These are phyloP conservation scores for Aspergillus phoenicis DNA, from an alignment of 2,329 filamentous ascomycete species.

Conservation along the genomic window DNA sequence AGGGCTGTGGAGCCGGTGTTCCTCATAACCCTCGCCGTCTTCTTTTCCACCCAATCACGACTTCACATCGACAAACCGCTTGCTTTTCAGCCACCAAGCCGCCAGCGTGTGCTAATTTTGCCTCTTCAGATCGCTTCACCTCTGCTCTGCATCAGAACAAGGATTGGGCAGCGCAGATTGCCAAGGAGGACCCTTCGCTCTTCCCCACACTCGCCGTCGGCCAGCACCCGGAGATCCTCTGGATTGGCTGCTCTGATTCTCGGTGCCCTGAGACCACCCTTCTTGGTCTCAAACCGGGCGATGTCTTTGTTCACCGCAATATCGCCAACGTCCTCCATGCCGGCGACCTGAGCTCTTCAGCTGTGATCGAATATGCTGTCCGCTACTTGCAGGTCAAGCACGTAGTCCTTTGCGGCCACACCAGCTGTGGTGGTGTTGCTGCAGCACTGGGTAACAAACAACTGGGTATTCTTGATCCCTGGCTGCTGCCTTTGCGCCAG, in stretches of 20 bases:
- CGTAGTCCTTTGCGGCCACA: constrained; percentile 65
- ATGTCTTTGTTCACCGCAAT: constrained; percentile 88
- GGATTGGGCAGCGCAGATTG: constrained; percentile 68
- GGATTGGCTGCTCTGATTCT: constrained; percentile 86
- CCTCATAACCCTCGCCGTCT: neutral
- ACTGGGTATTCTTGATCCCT: constrained; percentile 63
- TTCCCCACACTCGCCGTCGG: constrained; percentile 69
- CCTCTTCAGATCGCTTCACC: constrained; percentile 58
- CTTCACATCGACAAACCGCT: constrained; percentile 14
- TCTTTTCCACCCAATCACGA: neutral
- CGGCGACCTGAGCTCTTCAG: constrained; percentile 72
- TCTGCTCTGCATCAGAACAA: constrained; percentile 69
- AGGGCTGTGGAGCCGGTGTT: neutral
- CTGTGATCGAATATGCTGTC: constrained; percentile 80
- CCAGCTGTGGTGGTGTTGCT: constrained; percentile 60
- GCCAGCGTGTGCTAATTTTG: constrained; percentile 20
- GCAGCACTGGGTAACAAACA: constrained; percentile 59
- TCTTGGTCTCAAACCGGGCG: constrained; percentile 75
- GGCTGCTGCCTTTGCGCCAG: constrained; percentile 60
- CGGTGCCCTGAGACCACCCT: constrained; percentile 83
- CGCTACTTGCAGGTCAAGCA: constrained; percentile 67
- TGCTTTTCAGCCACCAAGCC: constrained; percentile 25
- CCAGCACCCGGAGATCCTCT: constrained; percentile 67
- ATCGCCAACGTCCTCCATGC: constrained; percentile 81
- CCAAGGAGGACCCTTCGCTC: constrained; percentile 68